phyloP scores from a whole-genome alignment of 495 filamentous ascomycete genomes.

The Hamigera avellanea region DNA sequence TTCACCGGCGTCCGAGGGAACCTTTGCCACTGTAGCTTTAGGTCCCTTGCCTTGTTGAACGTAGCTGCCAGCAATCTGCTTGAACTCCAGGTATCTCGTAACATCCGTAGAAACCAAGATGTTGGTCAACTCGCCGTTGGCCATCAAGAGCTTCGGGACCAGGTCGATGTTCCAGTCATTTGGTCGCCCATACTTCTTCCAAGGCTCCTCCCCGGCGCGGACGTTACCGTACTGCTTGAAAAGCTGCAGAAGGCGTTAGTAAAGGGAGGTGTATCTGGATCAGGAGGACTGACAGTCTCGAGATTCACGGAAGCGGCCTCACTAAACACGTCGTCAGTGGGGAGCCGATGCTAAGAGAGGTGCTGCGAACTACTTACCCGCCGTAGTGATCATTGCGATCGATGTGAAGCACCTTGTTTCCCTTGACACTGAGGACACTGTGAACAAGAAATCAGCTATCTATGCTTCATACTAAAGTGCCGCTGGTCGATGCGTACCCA shows the following conservation, averaged over 20 bases:
- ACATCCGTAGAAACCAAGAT: constrained; percentile 95
- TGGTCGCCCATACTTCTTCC: constrained; percentile 90
- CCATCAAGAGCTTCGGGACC: constrained; percentile 96
- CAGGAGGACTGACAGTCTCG: constrained; percentile 56
- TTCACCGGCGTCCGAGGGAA: constrained; percentile 86
- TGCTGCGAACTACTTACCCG: constrained; percentile 51
- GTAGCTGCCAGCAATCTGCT: constrained; percentile 95
- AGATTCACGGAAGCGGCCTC: constrained; percentile 93
- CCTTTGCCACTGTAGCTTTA: constrained; percentile 87
- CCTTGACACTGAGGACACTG: constrained; percentile 95
- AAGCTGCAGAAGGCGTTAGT: constrained; percentile 45
- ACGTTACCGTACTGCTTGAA: constrained; percentile 93
- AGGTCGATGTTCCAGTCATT: constrained; percentile 99
- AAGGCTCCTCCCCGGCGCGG: constrained; percentile 71
- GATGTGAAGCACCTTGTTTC: constrained; percentile 97
- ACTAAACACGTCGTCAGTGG: constrained; percentile 37
- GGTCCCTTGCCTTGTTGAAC: constrained; percentile 77
- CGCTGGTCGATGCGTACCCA: constrained; percentile 47
- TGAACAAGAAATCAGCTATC: constrained; percentile 3
- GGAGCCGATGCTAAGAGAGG: constrained; percentile 8
- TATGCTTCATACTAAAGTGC: background rate
- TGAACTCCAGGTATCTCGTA: constrained; percentile 95
- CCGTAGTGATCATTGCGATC: constrained; percentile 99
- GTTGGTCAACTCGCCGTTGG: constrained; percentile 95
- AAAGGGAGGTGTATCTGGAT: constrained; percentile 2